Percentiles rank a stretch among this genome's conserved stretches.
phyloP scores from a whole-genome alignment of 2,329 filamentous ascomycete genomes.

The Arthroderma sp. region DNA sequence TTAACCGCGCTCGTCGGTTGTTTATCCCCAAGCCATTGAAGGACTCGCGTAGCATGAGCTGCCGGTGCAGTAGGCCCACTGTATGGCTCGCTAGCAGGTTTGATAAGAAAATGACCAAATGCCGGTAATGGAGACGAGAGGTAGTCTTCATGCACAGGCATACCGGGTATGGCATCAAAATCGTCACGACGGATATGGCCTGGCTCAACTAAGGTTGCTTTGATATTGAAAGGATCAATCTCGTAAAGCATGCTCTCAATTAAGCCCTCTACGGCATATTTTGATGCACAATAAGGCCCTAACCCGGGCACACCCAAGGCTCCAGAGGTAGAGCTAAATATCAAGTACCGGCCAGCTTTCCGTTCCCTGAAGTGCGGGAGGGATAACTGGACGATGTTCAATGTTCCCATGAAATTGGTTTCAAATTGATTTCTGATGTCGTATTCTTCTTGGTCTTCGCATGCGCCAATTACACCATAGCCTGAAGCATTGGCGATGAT shows the following conservation, averaged over 20 bases:
- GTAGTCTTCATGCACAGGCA: slow-evolving; percentile 15
- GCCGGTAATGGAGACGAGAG: slow-evolving; percentile 49
- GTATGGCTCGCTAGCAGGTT: slow-evolving; percentile 72
- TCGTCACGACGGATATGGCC: slow-evolving; percentile 82
- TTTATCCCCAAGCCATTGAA: slow-evolving; percentile 86
- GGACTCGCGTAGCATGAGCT: slow-evolving; percentile 75
- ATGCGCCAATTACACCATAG: slow-evolving; percentile 88
- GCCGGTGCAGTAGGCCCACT: slow-evolving; percentile 64
- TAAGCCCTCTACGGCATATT: slow-evolving; percentile 90
- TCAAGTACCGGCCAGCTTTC: slow-evolving; percentile 67
- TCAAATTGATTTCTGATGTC: slow-evolving; percentile 94
- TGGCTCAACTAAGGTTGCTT: slow-evolving; percentile 83
- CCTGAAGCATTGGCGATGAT: slow-evolving; percentile 88
- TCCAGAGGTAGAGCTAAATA: slow-evolving; percentile 86
- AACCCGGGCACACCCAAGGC: slow-evolving; percentile 87
- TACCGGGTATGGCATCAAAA: slow-evolving; percentile 13
- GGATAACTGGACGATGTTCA: slow-evolving; percentile 83
- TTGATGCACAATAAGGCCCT: slow-evolving; percentile 90
- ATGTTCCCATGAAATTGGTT: slow-evolving; percentile 91
- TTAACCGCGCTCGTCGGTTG: slow-evolving; percentile 89
- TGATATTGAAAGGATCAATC: slow-evolving; percentile 80
- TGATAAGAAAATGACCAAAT: slow-evolving; percentile 88
- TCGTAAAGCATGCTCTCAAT: slow-evolving; percentile 97
- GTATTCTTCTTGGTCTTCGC: slow-evolving; percentile 92
- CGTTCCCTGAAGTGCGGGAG: slow-evolving; percentile 76